These are phyloP conservation scores for Periconia sp. DNA, from an alignment of 2,329 filamentous ascomycete genomes.

Conservation along the genomic window DNA sequence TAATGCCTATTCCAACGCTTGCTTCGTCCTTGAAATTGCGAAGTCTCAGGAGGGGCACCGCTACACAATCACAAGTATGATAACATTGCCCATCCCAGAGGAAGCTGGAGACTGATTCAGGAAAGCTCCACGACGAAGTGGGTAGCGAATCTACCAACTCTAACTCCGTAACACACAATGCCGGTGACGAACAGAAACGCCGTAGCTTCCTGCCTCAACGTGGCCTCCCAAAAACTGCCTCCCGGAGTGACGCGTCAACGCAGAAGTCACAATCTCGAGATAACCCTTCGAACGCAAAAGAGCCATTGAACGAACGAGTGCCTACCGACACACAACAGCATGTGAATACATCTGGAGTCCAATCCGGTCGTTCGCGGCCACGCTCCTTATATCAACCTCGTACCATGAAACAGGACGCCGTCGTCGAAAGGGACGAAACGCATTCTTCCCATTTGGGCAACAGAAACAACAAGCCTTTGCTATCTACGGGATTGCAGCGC, in stretches of 20 bases:
- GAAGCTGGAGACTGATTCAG: background rate
- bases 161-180: background rate
- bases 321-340: background rate
- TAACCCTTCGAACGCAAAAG: background rate
- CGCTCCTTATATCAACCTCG: constrained; percentile 34
- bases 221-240: constrained; percentile 24
- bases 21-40: constrained; percentile 21
- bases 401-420: constrained; percentile 9
- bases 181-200: constrained; percentile 11
- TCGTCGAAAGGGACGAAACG: constrained; percentile 8
- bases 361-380: constrained; percentile 26
- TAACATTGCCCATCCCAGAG: background rate
- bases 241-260: constrained; percentile 3
- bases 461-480: constrained; percentile 19
- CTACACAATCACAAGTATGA: constrained; percentile 11
- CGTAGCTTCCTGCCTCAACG: constrained; percentile 38
- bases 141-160: background rate
- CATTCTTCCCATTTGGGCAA: constrained; percentile 14
- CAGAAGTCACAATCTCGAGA: background rate
- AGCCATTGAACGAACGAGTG: background rate
- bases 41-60: constrained; percentile 15
- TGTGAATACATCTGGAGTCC: constrained; percentile 6
- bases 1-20: constrained; percentile 26
- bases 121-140: constrained; percentile 1
- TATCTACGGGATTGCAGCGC: constrained; percentile 20